Evolutionary conservation across 2,329 filamentous ascomycete genomes (phyloP), one percentile per base, ranked within the genome.

Genomic region (Pezicula radicicola): DNA sequence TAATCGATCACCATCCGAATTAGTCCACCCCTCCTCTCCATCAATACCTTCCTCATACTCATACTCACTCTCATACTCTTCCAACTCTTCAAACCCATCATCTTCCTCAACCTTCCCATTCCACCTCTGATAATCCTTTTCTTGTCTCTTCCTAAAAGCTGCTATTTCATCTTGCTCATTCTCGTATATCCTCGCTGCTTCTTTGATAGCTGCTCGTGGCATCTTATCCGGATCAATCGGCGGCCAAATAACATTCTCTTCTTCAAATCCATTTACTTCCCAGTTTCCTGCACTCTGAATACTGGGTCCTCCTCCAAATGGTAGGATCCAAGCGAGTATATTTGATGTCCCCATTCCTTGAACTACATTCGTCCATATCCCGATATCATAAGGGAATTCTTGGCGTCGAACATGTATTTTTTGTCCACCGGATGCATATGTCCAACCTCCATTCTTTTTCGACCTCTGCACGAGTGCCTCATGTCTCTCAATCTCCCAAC

Each of bases 301-400:
- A 13, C 37, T 49, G 4, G 79, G 82, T 16, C 69, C 73, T 33
- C 75, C 74, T 2, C 84, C 77, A 39, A 91, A 75, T 0, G 89
- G 89, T 59, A 82, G 80, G 51, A 90, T 71, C 89, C 89, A 94
- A 6, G 77, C 65, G 0, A 91, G 57, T 0, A 80, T 61, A 63
- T 89, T 91, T 7, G 65, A 58, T 0, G 81, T 85, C 4, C 88
- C 88, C 87, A 94, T 92, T 15, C 84, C 87, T 64, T 89, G 85
- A 15, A 79, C 77, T 65, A 93, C 76, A 67, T 95, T 95, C 35
- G 72, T 67, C 72, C 83, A 91, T 60, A 94, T 74, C 46, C 88
- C 88, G 42, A 93, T 71, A 63, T 95, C 89, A 69, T 91, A 94
- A 0, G 89, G 90, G 60, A 91, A 94, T 67, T 93, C 88, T 61